Base-by-base conservation (phyloP, 176 grass and related monocot species). In the Carex scoparia region DNA sequence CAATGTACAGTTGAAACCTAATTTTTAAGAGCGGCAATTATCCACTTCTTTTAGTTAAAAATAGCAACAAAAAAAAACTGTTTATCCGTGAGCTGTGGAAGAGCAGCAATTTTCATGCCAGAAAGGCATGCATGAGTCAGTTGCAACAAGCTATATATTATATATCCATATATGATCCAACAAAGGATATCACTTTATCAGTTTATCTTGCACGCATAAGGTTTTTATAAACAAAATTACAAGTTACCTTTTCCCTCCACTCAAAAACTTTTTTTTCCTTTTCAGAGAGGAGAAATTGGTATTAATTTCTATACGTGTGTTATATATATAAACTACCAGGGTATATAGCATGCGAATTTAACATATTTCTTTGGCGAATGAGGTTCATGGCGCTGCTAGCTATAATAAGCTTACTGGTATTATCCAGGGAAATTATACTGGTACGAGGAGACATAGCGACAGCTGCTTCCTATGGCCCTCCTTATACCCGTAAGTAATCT, bases 391-490 rank as follows among this genome's bases (percentile, higher is more conserved):
- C 23, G 72, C 5, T 86, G 66, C 13, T 62, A 6, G 35, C 35
- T 51, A 32, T 65, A 33, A 63, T 77, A 27, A 35, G 64, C 30
- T 46, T 86, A 42, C 38, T 86, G 60, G 46, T 44, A 18, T 10
- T 81, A 49, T 62, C 62, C 9, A 38, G 49, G 48, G 78, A 61
- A 49, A 59, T 63, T 38, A 51, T 10, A 14, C 65, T 70, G 44
- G 86, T 88, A 71, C 10, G 30, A 31, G 86, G 44, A 59, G 69
- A 84, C 23, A 35, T 88, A 61, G 86, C 55, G 8, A 88, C 80
- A 8, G 86, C 86, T 62, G 38, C 27, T 9, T 88, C 80, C 27
- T 88, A 88, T 64, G 81, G 86, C 23, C 86, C 86, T 28, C 86
- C 86, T 65, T 88, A 88, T 51, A 77, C 30, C 19, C 86, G 86